A percentile compares a stretch with the other conserved stretches of the same genome.
phyloP scores from a whole-genome alignment of 768 basidiomycete genomes.

The Psilocybe tampanensis region DNA sequence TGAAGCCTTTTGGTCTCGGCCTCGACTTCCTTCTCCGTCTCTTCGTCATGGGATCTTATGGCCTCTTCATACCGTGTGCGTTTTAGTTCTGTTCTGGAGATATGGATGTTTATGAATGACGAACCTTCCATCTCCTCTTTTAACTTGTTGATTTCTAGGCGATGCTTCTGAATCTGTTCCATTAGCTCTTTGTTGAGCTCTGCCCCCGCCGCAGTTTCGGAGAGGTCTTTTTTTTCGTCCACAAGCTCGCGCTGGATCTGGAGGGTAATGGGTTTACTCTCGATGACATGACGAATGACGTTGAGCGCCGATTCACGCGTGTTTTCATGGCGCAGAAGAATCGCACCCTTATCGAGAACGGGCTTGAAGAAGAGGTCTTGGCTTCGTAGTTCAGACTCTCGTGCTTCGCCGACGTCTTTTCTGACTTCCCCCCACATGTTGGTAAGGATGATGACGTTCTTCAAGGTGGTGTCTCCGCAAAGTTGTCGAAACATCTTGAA shows the following conservation, averaged over 20 bases:
- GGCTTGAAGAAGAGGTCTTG: conserved; percentile 51
- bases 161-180: conserved; percentile 44
- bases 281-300: conserved; percentile 44
- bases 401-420: conserved; percentile 34
- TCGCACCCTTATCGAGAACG: conserved; percentile 48
- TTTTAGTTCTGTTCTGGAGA: not conserved
- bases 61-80: conserved; percentile 26
- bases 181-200: conserved; percentile 51
- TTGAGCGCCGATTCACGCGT: conserved; percentile 37
- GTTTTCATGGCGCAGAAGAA: conserved; percentile 42
- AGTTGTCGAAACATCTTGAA: conserved; percentile 53
- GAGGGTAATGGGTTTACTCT: conserved; percentile 42
- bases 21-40: conserved; percentile 44
- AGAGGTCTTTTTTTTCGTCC: conserved; percentile 47
- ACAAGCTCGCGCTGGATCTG: conserved; percentile 59
- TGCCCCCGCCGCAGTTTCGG: conserved; percentile 52
- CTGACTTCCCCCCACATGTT: conserved; percentile 53
- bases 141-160: conserved; percentile 45
- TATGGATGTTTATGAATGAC: not conserved
- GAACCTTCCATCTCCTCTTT: conserved; percentile 33
- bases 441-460: conserved; percentile 54
- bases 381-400: conserved; percentile 44
- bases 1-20: conserved; percentile 45
- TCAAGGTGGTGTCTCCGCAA: conserved; percentile 50
- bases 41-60: conserved; percentile 47